phyloP scores from a whole-genome alignment of 2,329 filamentous ascomycete species.

The Cordyceps fumosorosea region DNA sequence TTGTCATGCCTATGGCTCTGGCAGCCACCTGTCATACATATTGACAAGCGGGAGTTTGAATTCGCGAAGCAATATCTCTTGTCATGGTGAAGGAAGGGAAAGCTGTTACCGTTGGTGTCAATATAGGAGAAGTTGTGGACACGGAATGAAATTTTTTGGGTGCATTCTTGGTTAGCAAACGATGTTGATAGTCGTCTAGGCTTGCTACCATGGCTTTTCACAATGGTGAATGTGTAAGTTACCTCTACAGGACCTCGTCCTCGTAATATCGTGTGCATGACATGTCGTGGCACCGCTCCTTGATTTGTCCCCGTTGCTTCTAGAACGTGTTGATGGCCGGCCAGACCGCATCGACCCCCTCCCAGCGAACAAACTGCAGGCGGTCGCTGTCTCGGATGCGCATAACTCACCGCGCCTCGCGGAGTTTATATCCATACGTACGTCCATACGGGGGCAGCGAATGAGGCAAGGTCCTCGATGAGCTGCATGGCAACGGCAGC shows the following conservation, averaged over 20 bases:
- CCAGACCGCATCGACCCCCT: neutral
- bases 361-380: neutral
- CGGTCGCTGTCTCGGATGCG: slow-evolving; percentile 4
- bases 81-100: neutral
- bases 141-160: neutral
- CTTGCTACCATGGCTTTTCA: neutral
- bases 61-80: neutral
- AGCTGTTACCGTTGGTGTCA: neutral
- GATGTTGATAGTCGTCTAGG: neutral
- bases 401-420: neutral
- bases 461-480: neutral
- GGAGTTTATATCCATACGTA: neutral
- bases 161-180: neutral
- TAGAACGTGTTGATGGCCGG: neutral
- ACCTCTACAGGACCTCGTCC: neutral
- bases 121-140: neutral
- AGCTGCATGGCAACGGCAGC: neutral
- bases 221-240: neutral
- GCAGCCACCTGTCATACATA: neutral
- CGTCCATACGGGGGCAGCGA: neutral
- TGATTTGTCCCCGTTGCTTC: neutral
- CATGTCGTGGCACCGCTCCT: neutral
- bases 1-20: slow-evolving; percentile 5
- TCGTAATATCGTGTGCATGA: too few relatives aligned
- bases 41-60: slow-evolving; percentile 1